Evolutionary conservation across 352 stramenopile genomes (phyloP).

Genomic region (Elongisporangium prolatum): DNA sequence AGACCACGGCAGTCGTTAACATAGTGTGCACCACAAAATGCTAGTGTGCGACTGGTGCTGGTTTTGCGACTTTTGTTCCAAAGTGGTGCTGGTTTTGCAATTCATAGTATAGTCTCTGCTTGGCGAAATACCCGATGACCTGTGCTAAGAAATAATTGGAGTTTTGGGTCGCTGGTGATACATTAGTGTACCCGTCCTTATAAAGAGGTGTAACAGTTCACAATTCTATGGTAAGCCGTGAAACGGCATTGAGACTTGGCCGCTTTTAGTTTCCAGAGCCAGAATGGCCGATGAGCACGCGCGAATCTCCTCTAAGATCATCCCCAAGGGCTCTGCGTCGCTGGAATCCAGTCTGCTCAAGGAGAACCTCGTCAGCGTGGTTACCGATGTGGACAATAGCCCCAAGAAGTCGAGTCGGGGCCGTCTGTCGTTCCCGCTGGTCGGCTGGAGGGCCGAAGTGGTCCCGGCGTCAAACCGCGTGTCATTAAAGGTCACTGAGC

Average conservation of each 20-base stretch:
- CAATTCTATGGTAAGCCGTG: not conserved
- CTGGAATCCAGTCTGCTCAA: not conserved
- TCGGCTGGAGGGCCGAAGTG: slow-evolving; percentile 22
- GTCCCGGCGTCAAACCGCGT: slow-evolving; percentile 51
- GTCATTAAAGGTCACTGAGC: slow-evolving; percentile 47
- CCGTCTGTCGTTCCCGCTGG: slow-evolving; percentile 3
- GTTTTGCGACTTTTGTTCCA: no score
- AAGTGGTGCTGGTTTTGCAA: no score
- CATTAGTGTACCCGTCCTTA: not conserved
- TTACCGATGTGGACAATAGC: not conserved
- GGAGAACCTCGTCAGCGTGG: not conserved
- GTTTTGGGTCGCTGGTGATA: not conserved
- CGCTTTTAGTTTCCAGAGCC: not conserved
- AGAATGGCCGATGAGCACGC: not conserved
- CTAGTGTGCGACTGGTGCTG: no score
- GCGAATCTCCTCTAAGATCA: not conserved
- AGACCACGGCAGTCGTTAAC: no score
- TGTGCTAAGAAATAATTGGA: no score
- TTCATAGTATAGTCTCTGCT: no score
- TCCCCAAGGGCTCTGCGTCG: not conserved
- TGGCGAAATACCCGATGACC: no score
- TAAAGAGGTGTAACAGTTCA: not conserved
- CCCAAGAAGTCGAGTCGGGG: slow-evolving; percentile 6
- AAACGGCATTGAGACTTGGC: not conserved
- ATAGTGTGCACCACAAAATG: no score